phyloP scores from a whole-genome alignment of 768 basidiomycete species.

The Pholiota conissans region DNA sequence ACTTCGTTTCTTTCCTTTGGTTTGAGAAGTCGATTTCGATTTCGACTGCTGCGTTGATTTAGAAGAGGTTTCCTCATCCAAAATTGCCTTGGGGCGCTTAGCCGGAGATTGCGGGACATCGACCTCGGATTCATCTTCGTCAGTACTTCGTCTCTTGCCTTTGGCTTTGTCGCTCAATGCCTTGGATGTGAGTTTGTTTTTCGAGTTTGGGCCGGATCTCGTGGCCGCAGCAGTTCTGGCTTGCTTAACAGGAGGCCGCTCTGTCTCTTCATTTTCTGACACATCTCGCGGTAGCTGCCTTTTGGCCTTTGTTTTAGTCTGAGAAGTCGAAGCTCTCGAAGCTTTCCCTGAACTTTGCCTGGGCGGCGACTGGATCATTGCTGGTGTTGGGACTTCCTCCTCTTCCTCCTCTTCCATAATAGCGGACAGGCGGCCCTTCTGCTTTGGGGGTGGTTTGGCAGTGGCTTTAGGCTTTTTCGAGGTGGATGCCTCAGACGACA shows the following conservation, averaged over 20 bases:
- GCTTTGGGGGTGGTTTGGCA: conserved; percentile 6
- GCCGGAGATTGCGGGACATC: neutral
- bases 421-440: conserved; percentile 7
- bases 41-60: neutral
- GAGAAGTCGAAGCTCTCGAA: neutral
- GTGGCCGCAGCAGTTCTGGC: neutral
- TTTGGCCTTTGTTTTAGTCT: too few relatives aligned
- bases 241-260: neutral
- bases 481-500: neutral
- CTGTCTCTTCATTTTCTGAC: neutral
- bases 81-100: neutral
- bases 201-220: neutral
- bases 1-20: conserved; percentile 7
- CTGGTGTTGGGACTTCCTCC: conserved; percentile 7
- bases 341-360: neutral
- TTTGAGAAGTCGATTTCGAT: neutral
- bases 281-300: too few relatives aligned
- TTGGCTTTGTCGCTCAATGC: neutral
- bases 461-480: neutral
- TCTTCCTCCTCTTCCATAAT: conserved; percentile 22
- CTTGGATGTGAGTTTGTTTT: neutral
- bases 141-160: neutral
- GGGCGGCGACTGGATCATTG: neutral
- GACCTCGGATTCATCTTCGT: neutral
- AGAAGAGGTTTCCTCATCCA: neutral